Evolutionary conservation across 2,329 filamentous ascomycete genomes (phyloP), one percentile per base, ranked within the genome.

Genomic region (Orbilia javanica): DNA sequence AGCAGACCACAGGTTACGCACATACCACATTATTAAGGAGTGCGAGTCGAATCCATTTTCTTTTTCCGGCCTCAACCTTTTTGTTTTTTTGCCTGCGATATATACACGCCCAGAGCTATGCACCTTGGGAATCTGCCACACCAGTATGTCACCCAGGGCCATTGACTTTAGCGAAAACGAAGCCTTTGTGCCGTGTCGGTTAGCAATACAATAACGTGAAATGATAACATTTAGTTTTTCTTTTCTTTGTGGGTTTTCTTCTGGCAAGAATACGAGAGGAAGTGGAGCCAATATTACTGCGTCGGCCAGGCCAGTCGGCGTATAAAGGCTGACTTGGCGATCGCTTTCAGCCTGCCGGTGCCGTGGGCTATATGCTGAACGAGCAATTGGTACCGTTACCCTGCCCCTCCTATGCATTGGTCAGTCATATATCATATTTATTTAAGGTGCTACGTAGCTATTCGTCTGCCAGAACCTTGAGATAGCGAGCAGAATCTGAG

Each of bases 101-200:
- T 42, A 52, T 55, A 57, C 5, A 25, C 5, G 25, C 36, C 20
- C 11, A 27, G 7, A 66, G 44, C 36, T 65, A 44, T 74, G 69
- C 57, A 67, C n/a, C 50, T 62, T 39, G 39, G 31, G 46, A 57
- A 64, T 67, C 70, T 50, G 27, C 44, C 25, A 75, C 20, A 48
- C 46, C 71, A 50, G 46, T 25, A 22, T 25, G 42, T 42, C 34
- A 25, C 57, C 66, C 48, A 46, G 50, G 34, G 60, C 55, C 66
- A 46, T 66, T 62, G 55, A 31, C 65, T 67, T 78, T 78, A 78
- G 74, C 74, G 74, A 78, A 64, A 72, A 78, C 74, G 74, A 77
- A 69, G 44, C 34, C 60, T 62, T 63, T 78, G 53, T 72, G 74
- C 74, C 74, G 60, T 78, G 67, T 78, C 73, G 74, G 74, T 71